Evolutionary conservation across 805 yeast species (phyloP).

Genomic region (Candida ponderosae): DNA sequence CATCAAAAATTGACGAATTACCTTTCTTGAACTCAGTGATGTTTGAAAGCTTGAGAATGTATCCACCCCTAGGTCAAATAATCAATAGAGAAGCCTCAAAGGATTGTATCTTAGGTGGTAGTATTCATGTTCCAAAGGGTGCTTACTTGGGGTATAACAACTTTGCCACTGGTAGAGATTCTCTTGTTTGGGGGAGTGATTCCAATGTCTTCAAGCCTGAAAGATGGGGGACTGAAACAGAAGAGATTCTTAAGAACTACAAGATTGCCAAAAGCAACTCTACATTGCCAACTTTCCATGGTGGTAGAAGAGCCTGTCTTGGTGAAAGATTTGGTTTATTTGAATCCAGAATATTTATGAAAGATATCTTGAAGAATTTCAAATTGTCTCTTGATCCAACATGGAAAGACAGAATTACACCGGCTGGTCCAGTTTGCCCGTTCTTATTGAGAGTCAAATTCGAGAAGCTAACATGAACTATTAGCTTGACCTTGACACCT

Average conservation of each 20-base stretch:
- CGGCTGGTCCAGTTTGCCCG: constrained; percentile 55
- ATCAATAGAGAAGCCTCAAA: constrained; percentile 40
- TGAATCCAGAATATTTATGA: constrained; percentile 33
- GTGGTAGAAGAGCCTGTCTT: constrained; percentile 51
- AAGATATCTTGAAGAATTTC: constrained; percentile 28
- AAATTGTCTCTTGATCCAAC: constrained; percentile 27
- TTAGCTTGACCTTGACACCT: too few relatives aligned
- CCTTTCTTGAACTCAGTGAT: constrained; percentile 28
- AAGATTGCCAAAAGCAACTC: constrained; percentile 35
- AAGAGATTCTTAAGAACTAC: constrained; percentile 32
- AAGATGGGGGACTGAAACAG: constrained; percentile 41
- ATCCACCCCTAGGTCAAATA: constrained; percentile 51
- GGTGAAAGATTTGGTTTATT: constrained; percentile 51
- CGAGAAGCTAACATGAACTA: constrained; percentile 1
- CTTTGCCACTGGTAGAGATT: constrained; percentile 41
- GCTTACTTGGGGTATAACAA: constrained; percentile 50
- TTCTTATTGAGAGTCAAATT: constrained; percentile 24
- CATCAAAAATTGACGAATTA: constrained; percentile 6
- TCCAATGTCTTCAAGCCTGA: constrained; percentile 37
- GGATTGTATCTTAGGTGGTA: constrained; percentile 29
- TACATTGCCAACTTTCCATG: constrained; percentile 47
- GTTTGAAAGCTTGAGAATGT: constrained; percentile 40
- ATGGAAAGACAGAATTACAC: constrained; percentile 45
- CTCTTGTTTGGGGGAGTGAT: constrained; percentile 34
- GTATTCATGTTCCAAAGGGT: constrained; percentile 39